phyloP scores from a whole-genome alignment of 257 asterid species.

The Solanum virginianum region DNA sequence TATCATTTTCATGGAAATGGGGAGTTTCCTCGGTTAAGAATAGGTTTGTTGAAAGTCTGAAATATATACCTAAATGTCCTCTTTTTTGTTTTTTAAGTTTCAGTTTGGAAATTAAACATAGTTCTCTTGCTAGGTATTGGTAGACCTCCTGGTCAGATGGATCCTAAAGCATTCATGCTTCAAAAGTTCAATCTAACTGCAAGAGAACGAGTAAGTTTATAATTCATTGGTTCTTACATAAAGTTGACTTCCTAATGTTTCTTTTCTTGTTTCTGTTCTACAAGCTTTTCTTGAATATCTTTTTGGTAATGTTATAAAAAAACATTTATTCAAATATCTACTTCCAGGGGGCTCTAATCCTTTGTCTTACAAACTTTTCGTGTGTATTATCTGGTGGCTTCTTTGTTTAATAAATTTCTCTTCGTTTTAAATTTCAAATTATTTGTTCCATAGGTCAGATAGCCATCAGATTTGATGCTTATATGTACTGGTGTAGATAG shows the following conservation, averaged over 20 bases:
- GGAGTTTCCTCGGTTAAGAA: slow-evolving; percentile 87
- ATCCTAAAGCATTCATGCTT: slow-evolving; percentile 88
- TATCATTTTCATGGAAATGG: slow-evolving; percentile 64
- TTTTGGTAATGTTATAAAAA: neutral
- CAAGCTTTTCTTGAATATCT: neutral
- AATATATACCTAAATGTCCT: neutral
- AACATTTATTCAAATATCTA: neutral
- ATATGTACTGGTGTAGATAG: neutral
- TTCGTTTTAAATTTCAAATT: too few relatives aligned
- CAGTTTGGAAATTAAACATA: neutral
- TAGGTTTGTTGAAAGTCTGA: slow-evolving; percentile 40
- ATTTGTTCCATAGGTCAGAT: neutral
- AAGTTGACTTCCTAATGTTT: neutral
- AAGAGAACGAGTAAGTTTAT: slow-evolving; percentile 54
- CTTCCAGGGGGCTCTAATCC: too few relatives aligned
- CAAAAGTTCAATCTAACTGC: slow-evolving; percentile 79
- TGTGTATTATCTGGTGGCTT: too few relatives aligned
- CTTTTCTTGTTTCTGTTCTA: neutral
- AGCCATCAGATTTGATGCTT: neutral
- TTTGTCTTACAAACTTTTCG: too few relatives aligned
- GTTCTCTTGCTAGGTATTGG: slow-evolving; percentile 57
- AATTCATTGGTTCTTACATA: slow-evolving; percentile 3
- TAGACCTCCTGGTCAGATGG: slow-evolving; percentile 96
- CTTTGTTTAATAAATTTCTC: too few relatives aligned
- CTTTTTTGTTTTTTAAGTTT: neutral